Conservation (phyloP, 2,329 filamentous ascomycete genomes). For the Sarocladium kiliense region DNA sequence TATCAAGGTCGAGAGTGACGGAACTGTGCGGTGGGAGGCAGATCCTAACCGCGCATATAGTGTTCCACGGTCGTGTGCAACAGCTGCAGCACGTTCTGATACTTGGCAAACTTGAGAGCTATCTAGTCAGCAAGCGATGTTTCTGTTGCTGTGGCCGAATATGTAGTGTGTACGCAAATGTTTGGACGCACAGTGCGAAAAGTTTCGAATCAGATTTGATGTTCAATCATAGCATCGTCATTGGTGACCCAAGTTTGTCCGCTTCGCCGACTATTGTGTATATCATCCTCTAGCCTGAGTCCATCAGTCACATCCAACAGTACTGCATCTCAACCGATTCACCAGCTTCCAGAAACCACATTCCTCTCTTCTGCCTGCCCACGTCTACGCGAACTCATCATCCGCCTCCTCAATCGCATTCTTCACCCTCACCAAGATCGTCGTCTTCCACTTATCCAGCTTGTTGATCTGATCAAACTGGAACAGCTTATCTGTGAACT, state of each 20-base stretch:
- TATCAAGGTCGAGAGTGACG: constrained; percentile 51
- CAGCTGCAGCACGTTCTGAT: constrained; percentile 21
- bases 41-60: constrained; percentile 45
- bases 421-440: constrained; percentile 77
- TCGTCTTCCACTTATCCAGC: constrained; percentile 96
- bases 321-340: too few relatives aligned
- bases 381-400: constrained; percentile 34
- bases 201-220: neutral
- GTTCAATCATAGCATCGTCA: constrained; percentile 2
- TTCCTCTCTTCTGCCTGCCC: neutral
- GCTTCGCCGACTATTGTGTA: neutral
- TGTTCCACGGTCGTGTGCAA: constrained; percentile 25
- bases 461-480: constrained; percentile 90
- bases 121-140: neutral
- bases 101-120: constrained; percentile 24
- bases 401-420: constrained; percentile 62
- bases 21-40: constrained; percentile 58
- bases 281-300: neutral
- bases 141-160: neutral
- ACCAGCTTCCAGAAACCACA: neutral
- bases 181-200: neutral
- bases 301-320: neutral
- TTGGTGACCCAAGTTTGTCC: neutral
- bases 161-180: too few relatives aligned
- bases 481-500: constrained; percentile 80